Evolutionary conservation across 2,329 filamentous ascomycete genomes (phyloP), one percentile per base, ranked within the genome.

Genomic region (Sporothrix luriei): DNA sequence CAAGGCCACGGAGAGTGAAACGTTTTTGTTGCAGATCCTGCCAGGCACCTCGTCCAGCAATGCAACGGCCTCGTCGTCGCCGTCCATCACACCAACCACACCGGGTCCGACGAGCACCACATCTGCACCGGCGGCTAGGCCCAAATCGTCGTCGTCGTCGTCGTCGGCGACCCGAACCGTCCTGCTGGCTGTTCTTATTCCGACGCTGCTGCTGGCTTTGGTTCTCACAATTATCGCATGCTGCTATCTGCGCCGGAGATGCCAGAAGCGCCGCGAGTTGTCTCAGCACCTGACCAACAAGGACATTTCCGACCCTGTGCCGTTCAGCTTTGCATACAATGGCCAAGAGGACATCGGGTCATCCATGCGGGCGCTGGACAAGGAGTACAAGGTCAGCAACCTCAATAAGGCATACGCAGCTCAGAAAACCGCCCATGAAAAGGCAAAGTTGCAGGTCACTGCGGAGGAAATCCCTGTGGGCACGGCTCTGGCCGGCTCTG

Each of bases 161-260:
- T 24, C 61, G 13, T 61, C 62, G 9, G 68, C 72, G 0, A 66
- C 61, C 10, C 64, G 48, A 26, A 75, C 78, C 3, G 78, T 84
- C 26, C 75, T 84, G 6, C 73, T 84, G 16, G 83, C 81, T 0
- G 80, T 82, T 2, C 78, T 84, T 2, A 75, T 85, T 2, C 82
- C 83, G 0, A 75, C 81, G 21, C 70, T 82, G 2, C 72, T 84
- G 16, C 72, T 83, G 0, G 74, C 78, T 24, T 69, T 81, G 13
- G 72, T 78, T 0, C 71, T 80, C 4, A 71, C 79, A 10, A 72
- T 79, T 21, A 74, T 78, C 1, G 68, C 70, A 0, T 54, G 43
- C 57, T 74, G 73, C 62, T 72, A 78, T 38, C 78, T 75, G 68
- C 77, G 74, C 11, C 75, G 76, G 49, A 74, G 75, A n/a, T 74